Base-by-base conservation (phyloP, 257 asterid genomes). In the Solanum tacnaense region DNA sequence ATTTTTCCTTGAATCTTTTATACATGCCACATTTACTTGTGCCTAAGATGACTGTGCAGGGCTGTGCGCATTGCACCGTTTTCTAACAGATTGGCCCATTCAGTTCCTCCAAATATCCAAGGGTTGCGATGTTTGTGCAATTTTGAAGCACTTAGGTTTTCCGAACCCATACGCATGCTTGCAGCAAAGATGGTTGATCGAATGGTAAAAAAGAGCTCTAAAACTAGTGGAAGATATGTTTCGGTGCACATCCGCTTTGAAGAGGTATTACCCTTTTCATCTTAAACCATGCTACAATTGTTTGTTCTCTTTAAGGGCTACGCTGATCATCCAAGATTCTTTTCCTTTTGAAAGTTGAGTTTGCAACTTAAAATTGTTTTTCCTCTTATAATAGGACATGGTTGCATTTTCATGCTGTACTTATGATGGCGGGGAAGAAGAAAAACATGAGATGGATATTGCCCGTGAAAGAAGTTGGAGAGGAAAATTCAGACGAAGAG, bases 391-490 rank as follows among this genome's bases (percentile, higher is more conserved):
- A 90, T 87, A 96, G 99, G 99, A 97, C 89, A 97, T 97, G 99
- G 99, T 97, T 91, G 99, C 99, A 36, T 97, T 97, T 91, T 97
- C 99, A 4, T 97, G 99, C 92, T 97, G 99, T 91, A 92, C 91
- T 86, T 97, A 96, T 83, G 99, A 96, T 90, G 99, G 99, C 20
- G 99, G 99, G 10, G 98, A 95, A 84, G 98, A 96, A 92, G 99
- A 97, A 89, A 95, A 93, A 89, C 96, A 38, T 72, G 99, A 96
- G 88, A 97, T 97, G 99, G 99, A 97, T 92, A 89, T 94, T 89
- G 99, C 98, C 68, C 97, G 99, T 36, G 99, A 97, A 91, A 91
- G 99, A 92, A 97, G 99, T 91, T 97, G 99, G 99, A 94, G 99
- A 88, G 99, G 99, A 82, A 97, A 97, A 87, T 96, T 97, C 73